Evolutionary conservation across 805 yeast species (phyloP).

Genomic region (Kazachstania taianensis): DNA sequence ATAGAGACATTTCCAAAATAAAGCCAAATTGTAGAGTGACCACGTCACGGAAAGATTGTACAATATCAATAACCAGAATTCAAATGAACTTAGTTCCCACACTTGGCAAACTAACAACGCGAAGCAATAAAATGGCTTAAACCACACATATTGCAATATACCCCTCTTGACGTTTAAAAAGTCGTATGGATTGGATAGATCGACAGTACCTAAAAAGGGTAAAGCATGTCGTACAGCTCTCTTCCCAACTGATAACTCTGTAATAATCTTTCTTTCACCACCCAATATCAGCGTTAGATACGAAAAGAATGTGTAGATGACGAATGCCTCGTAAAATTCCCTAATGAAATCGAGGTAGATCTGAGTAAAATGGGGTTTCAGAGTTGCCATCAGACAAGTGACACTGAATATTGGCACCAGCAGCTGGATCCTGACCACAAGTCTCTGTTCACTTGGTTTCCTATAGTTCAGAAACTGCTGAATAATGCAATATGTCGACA

Average conservation of each 20-base stretch:
- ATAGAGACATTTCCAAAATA: conserved; percentile 89
- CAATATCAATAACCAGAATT: conserved; percentile 48
- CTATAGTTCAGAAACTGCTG: conserved; percentile 64
- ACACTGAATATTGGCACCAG: conserved; percentile 75
- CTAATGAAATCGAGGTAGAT: conserved; percentile 57
- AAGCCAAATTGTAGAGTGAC: conserved; percentile 74
- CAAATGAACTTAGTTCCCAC: conserved; percentile 38
- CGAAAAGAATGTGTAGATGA: conserved; percentile 84
- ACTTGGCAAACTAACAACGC: conserved; percentile 38
- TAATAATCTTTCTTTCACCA: conserved; percentile 74
- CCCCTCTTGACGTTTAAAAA: conserved; percentile 73
- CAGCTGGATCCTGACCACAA: conserved; percentile 69
- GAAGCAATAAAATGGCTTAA: conserved; percentile 73
- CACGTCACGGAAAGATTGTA: conserved; percentile 76
- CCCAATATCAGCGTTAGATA: conserved; percentile 76
- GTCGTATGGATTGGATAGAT: conserved; percentile 77
- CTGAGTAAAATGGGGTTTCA: conserved; percentile 36
- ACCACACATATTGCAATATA: conserved; percentile 88
- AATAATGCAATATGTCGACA: conserved; percentile 38
- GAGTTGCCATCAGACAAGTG: conserved; percentile 51
- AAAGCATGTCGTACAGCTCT: conserved; percentile 59
- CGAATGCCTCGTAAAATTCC: conserved; percentile 93
- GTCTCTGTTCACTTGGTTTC: conserved; percentile 79
- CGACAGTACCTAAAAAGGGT: conserved; percentile 45
- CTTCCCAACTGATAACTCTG: conserved; percentile 52